Conservation (phyloP, 108 stramenopile genomes). For the Poteriospumella lacustris region DNA sequence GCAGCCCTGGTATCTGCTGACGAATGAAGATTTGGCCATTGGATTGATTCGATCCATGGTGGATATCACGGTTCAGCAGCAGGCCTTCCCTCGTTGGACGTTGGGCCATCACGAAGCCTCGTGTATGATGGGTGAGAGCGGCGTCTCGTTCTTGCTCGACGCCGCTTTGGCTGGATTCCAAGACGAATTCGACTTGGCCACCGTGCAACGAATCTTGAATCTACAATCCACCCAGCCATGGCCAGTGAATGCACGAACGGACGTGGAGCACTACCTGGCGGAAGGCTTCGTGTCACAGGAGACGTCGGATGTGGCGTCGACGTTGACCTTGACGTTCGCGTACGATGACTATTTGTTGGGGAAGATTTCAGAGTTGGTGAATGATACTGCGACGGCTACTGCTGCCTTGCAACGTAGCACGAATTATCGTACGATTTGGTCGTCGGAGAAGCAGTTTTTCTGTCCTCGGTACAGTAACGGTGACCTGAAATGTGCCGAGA, state of each 20-base stretch:
- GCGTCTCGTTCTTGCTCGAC: slow-evolving; percentile 6
- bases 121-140: slow-evolving; percentile 35
- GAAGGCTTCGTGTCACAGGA: slow-evolving; percentile 14
- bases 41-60: neutral
- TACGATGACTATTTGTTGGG: slow-evolving; percentile 17
- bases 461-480: slow-evolving; percentile 21
- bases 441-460: neutral
- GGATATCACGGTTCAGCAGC: neutral
- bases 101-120: slow-evolving; percentile 19
- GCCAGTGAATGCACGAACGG: neutral
- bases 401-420: neutral
- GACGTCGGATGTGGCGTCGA: neutral
- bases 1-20: neutral
- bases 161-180: slow-evolving; percentile 3
- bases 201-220: neutral
- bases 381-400: neutral
- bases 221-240: neutral
- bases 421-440: slow-evolving; percentile 24
- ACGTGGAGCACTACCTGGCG: neutral
- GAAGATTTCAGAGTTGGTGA: neutral
- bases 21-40: neutral
- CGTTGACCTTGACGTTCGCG: slow-evolving; percentile 18
- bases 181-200: neutral
- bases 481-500: slow-evolving; percentile 3
- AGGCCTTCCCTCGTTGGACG: slow-evolving; percentile 26